A percentile compares a stretch with the other conserved stretches of the same genome.
Conservation (phyloP, 441 rosid genomes). For the Rhodomyrtus psidioides region DNA sequence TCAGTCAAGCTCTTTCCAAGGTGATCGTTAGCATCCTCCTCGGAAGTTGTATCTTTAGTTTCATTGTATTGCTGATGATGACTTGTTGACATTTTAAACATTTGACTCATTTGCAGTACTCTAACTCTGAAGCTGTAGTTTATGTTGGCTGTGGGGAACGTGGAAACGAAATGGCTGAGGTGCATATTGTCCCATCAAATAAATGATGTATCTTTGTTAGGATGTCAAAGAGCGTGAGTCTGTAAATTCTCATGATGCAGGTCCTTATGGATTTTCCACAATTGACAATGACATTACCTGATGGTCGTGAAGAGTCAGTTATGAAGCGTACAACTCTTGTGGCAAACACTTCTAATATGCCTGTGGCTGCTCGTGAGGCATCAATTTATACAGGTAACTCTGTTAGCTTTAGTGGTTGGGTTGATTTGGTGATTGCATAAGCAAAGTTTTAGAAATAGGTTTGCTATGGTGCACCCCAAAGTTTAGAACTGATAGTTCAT, state of each 20-base stretch:
- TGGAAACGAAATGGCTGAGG: slow-evolving; percentile 99
- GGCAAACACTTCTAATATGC: slow-evolving; percentile 99
- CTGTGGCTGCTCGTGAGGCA: slow-evolving; percentile 99
- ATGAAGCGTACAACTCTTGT: slow-evolving; percentile 99
- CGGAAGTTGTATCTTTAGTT: background rate
- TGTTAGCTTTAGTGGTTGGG: background rate
- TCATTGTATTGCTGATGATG: background rate
- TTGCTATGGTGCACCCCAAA: background rate
- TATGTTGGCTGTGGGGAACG: slow-evolving; percentile 99
- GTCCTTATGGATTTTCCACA: slow-evolving; percentile 99
- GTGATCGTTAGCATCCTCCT: slow-evolving; percentile 16
- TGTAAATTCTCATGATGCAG: slow-evolving; percentile 21
- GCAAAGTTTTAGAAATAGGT: background rate
- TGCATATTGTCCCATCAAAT: slow-evolving; percentile 16
- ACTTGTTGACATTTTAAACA: background rate
- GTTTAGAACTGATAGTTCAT: background rate
- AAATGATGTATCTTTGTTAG: background rate
- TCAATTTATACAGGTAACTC: slow-evolving; percentile 94
- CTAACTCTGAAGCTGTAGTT: slow-evolving; percentile 95
- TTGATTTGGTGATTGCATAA: background rate
- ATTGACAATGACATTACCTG: slow-evolving; percentile 98
- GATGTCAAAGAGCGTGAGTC: background rate
- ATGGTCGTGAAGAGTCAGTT: slow-evolving; percentile 99
- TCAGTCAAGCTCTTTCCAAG: slow-evolving; percentile 99
- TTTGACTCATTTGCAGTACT: slow-evolving; percentile 50